phyloP scores from a whole-genome alignment of 306 rosid species.

The Mucuna pruriens region DNA sequence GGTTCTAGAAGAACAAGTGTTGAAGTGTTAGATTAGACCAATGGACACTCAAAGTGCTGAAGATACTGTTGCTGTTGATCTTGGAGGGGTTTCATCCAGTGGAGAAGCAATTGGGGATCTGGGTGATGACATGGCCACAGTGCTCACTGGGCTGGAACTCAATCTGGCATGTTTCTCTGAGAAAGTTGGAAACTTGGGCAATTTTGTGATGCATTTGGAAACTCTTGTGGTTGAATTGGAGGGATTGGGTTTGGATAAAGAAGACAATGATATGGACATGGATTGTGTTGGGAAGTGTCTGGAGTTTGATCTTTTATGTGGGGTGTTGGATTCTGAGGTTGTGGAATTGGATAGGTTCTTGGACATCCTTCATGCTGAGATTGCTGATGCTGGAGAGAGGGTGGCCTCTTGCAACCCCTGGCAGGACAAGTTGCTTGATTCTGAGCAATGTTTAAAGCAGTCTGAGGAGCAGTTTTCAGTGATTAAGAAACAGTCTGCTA shows the following conservation, averaged over 20 bases:
- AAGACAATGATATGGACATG: constrained; percentile 16
- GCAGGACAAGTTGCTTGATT: constrained; percentile 53
- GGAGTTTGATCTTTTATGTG: constrained; percentile 71
- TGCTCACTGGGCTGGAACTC: constrained; percentile 57
- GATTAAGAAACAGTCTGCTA: constrained; percentile 62
- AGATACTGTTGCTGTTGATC: constrained; percentile 25
- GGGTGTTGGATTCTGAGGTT: constrained; percentile 78
- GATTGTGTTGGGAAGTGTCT: constrained; percentile 58
- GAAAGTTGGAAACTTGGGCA: constrained; percentile 70
- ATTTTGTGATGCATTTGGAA: constrained; percentile 74
- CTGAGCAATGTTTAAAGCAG: constrained; percentile 57
- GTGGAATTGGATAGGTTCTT: constrained; percentile 61
- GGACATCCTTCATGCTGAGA: constrained; percentile 55
- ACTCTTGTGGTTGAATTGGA: constrained; percentile 70
- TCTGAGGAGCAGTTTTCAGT: constrained; percentile 73
- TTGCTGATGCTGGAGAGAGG: constrained; percentile 47
- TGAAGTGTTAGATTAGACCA: constrained; percentile 23
- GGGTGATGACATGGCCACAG: constrained; percentile 36
- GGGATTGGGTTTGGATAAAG: constrained; percentile 52
- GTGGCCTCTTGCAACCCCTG: constrained; percentile 36
- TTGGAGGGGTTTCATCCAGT: constrained; percentile 35
- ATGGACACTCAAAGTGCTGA: constrained; percentile 47
- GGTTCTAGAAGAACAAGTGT: constrained; percentile 12
- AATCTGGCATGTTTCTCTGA: constrained; percentile 70
- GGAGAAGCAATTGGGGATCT: constrained; percentile 48